Percentiles rank a stretch among this genome's conserved stretches.
Conservation (phyloP, 768 basidiomycete species). For the Kondoa malvinella region DNA sequence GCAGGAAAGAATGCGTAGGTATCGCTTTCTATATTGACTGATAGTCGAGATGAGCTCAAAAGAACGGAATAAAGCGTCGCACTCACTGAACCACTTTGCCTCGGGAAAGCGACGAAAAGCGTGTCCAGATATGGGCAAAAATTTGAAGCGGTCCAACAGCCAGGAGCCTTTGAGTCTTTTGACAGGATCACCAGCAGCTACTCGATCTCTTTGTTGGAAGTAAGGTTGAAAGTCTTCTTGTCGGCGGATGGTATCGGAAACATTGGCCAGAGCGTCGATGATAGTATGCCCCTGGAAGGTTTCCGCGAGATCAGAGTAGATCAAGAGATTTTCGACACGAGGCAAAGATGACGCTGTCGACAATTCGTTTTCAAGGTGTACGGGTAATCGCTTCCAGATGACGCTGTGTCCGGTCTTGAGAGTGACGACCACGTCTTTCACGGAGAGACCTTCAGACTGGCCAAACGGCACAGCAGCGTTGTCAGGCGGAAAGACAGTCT, state of each 20-base stretch:
- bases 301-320: background rate
- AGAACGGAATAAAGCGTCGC: no score
- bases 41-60: no score
- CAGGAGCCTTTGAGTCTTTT: background rate
- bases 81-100: background rate
- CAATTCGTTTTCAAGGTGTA: background rate
- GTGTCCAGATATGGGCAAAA: background rate
- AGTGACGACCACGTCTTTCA: background rate
- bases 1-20: background rate
- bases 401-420: background rate
- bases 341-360: background rate
- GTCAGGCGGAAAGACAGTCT: no score
- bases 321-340: background rate
- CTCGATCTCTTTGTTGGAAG: background rate
- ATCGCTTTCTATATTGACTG: conserved; percentile 1
- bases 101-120: background rate
- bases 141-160: background rate
- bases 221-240: background rate
- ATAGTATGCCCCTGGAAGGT: background rate
- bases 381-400: background rate
- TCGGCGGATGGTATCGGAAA: background rate
- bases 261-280: background rate
- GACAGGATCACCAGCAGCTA: background rate
- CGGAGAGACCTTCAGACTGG: no score
- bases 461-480: no score